Percentiles rank a stretch among this genome's conserved stretches.
phyloP scores from a whole-genome alignment of 2,329 filamentous ascomycete genomes.

The Cladosporium halotolerans region DNA sequence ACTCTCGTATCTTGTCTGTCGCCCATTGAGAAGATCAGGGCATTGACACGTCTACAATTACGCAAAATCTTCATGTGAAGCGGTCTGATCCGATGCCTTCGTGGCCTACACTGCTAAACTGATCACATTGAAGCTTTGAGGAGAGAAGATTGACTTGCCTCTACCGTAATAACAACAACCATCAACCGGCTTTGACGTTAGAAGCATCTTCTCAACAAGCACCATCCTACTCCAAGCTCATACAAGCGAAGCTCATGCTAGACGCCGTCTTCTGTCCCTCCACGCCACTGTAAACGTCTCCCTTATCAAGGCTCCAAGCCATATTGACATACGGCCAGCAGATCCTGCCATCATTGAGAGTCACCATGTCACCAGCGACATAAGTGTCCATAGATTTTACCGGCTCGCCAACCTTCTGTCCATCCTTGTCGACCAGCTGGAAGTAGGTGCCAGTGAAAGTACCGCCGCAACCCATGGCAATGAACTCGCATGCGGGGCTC shows the following conservation, averaged over 20 bases:
- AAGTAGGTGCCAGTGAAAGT: slow-evolving; percentile 54
- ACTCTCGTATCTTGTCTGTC: too few species aligned
- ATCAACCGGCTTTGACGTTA: too few species aligned
- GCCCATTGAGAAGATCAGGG: too few species aligned
- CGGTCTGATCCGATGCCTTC: too few species aligned
- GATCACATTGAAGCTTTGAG: too few species aligned
- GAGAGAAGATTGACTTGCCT: too few species aligned
- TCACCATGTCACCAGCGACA: slow-evolving; percentile 58
- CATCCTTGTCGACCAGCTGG: slow-evolving; percentile 50
- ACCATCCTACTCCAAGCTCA: slow-evolving; percentile 21
- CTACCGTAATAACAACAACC: too few species aligned
- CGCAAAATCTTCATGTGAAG: too few species aligned
- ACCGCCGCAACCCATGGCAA: slow-evolving; percentile 57
- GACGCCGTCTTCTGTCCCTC: slow-evolving; percentile 20
- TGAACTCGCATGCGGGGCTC: slow-evolving; percentile 48
- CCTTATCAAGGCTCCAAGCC: slow-evolving; percentile 43
- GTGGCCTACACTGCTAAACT: too few species aligned
- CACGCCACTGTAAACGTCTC: slow-evolving; percentile 18
- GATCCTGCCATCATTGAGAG: slow-evolving; percentile 51
- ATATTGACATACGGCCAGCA: slow-evolving; percentile 58
- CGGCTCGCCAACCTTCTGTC: slow-evolving; percentile 47
- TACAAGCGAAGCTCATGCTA: slow-evolving; percentile 52
- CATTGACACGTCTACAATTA: too few species aligned
- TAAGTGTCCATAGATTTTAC: slow-evolving; percentile 49
- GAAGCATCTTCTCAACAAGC: too few species aligned